Base-by-base conservation (phyloP, 345 rosid species). In the Hevea brasiliensis region DNA sequence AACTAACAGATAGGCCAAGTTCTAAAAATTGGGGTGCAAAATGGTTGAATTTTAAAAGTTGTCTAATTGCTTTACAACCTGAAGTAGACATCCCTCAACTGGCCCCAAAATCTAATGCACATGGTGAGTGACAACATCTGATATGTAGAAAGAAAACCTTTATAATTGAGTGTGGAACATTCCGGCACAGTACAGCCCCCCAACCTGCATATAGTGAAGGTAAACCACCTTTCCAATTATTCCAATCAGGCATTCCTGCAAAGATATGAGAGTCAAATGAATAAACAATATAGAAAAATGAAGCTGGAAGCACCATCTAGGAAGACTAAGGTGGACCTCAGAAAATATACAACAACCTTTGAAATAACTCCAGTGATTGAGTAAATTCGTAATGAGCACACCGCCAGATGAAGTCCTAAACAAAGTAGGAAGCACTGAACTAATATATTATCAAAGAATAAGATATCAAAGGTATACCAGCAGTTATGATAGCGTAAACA, bases 131-230 rank as follows among this genome's bases (percentile, higher is more conserved):
- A 70, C 50, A 23, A 67, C 29, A 21, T 56, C 59, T n/a, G 18
- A n/a, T 6, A 7, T 47, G 54, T 55, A 67, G 29, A 60, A 67
- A 13, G 59, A 55, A 41, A 64, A 94, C 98, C 97, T 94, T 94
- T 72, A 94, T 86, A 71, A 94, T 84, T 1, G 98, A 94, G 83
- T 94, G 97, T 10, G 98, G 98, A 76, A 94, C 82, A 73, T 94
- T 94, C 84, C 98, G 81, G 79, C 90, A 92, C 20, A 94, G 90
- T 68, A 94, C 97, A 70, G 98, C 98, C 50, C 89, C 88, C 98
- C 98, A 94, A 26, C 98, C 96, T 40, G 92, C 82, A 83, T 94
- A 94, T 79, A 94, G 77, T 65, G 97, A 94, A 71, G 84, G 86
- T 50, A 92, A 76, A 69, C 98, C 98, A 77, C 98, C 29, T 85